Evolutionary conservation across 441 rosid genomes (phyloP).

Genomic region (California macrophylla): DNA sequence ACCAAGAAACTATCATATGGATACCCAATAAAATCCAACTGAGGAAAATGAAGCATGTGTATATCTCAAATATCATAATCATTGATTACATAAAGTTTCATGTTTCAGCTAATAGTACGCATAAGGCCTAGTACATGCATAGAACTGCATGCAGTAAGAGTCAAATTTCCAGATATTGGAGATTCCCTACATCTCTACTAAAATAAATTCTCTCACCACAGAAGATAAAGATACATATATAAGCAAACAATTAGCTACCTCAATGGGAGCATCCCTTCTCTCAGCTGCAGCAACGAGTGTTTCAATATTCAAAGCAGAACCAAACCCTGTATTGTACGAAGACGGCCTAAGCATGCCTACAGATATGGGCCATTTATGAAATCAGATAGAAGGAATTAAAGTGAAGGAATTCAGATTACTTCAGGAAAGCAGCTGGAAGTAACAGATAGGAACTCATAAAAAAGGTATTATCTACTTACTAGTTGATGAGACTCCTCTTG

Average conservation of each 20-base stretch:
- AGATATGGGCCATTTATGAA: slow-evolving; percentile 4
- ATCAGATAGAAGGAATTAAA: neutral
- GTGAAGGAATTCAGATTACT: neutral
- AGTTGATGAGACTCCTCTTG: slow-evolving; percentile 67
- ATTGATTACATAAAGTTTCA: neutral
- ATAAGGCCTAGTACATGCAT: neutral
- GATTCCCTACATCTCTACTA: slow-evolving; percentile 1
- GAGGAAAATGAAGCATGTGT: neutral
- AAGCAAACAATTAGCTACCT: slow-evolving; percentile 38
- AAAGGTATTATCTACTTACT: slow-evolving; percentile 40
- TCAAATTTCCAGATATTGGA: neutral
- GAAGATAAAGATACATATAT: neutral
- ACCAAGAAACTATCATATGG: slow-evolving; percentile 1
- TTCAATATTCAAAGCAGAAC: slow-evolving; percentile 94
- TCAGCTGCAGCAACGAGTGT: slow-evolving; percentile 98
- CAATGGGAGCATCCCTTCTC: slow-evolving; percentile 80
- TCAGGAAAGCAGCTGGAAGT: neutral
- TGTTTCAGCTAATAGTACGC: neutral
- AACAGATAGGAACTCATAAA: neutral
- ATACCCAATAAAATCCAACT: neutral
- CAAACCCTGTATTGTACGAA: slow-evolving; percentile 58
- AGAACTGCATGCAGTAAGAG: neutral
- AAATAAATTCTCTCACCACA: neutral
- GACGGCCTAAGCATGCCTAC: slow-evolving; percentile 15
- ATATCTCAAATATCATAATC: neutral